Conservation (phyloP, 1,284 basidiomycete species). For the Coniophora puteana region DNA sequence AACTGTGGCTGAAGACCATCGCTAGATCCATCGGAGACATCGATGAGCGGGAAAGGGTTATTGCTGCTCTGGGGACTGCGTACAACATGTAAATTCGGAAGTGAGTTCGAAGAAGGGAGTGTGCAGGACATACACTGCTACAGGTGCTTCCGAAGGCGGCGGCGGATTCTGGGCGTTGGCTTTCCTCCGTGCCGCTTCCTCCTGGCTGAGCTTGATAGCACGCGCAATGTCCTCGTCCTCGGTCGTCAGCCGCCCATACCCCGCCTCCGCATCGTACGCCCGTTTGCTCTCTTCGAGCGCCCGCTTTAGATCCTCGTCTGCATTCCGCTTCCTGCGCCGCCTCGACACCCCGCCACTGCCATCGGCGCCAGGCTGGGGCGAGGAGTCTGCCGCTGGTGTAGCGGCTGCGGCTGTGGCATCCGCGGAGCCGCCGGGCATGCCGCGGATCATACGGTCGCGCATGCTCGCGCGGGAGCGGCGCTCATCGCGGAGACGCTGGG, state of each 20-base stretch:
- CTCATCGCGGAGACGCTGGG: constrained; percentile 78
- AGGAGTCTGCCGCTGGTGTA: too few species aligned
- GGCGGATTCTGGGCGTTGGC: constrained; percentile 71
- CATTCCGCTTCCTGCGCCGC: too few species aligned
- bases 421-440: too few species aligned
- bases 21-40: constrained; percentile 53
- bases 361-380: constrained; percentile 32
- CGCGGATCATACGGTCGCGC: constrained; percentile 86
- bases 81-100: constrained; percentile 15
- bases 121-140: constrained; percentile 40
- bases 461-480: constrained; percentile 82
- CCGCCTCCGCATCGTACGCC: too few species aligned
- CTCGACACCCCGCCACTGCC: constrained; percentile 85
- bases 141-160: constrained; percentile 82
- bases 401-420: too few species aligned
- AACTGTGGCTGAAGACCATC: too few species aligned
- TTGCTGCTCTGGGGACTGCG: constrained; percentile 35
- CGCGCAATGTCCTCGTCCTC: constrained; percentile 80
- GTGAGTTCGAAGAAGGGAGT: constrained; percentile 9
- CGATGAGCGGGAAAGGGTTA: constrained; percentile 68
- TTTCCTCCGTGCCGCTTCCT: constrained; percentile 78
- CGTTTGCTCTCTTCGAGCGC: too few species aligned
- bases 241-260: constrained; percentile 61
- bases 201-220: constrained; percentile 82
- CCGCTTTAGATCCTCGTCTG: constrained; percentile 87